Percentiles rank a stretch among this genome's conserved stretches.
These are phyloP conservation scores for Pseudozyma thailandica DNA, from an alignment of 1,284 basidiomycete genomes.

Conservation along the genomic window DNA sequence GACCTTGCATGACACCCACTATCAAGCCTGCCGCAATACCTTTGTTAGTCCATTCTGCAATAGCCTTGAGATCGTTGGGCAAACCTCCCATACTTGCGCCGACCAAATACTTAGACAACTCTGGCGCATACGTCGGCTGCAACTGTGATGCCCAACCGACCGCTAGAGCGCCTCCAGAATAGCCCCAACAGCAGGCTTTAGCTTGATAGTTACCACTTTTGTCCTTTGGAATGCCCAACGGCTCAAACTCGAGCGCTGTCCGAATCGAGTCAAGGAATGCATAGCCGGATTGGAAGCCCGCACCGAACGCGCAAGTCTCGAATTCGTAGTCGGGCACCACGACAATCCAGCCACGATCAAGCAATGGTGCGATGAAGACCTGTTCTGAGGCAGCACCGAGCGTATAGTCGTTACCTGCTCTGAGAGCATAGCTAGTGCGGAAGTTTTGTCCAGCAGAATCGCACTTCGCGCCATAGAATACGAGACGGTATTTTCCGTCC, in stretches of 20 bases:
- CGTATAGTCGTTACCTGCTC: conserved; percentile 32
- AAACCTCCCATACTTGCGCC: conserved; percentile 59
- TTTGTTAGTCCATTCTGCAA: conserved; percentile 44
- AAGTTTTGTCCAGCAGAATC: conserved; percentile 45
- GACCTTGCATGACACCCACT: conserved; percentile 52
- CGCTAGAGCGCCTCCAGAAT: conserved; percentile 63
- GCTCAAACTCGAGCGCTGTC: conserved; percentile 46
- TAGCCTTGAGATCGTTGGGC: conserved; percentile 51
- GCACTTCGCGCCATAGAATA: conserved; percentile 41
- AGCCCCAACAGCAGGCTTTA: conserved; percentile 56
- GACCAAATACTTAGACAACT: conserved; percentile 44
- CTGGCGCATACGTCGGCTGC: conserved; percentile 50
- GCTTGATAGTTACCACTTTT: conserved; percentile 14
- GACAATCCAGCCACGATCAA: conserved; percentile 58
- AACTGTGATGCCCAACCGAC: conserved; percentile 61
- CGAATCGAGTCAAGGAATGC: conserved; percentile 58
- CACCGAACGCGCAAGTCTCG: conserved; percentile 57
- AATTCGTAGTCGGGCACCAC: conserved; percentile 62
- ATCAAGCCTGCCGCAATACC: conserved; percentile 49
- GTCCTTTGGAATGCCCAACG: conserved; percentile 33
- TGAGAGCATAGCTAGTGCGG: conserved; percentile 43
- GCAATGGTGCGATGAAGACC: conserved; percentile 52
- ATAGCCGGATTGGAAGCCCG: conserved; percentile 52
- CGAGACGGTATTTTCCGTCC: conserved; percentile 30
- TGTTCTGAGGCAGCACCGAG: conserved; percentile 51